Evolutionary conservation across 2,329 filamentous ascomycete species (phyloP), one percentile per base, ranked within the genome.

Genomic region (Cercospora sojina): DNA sequence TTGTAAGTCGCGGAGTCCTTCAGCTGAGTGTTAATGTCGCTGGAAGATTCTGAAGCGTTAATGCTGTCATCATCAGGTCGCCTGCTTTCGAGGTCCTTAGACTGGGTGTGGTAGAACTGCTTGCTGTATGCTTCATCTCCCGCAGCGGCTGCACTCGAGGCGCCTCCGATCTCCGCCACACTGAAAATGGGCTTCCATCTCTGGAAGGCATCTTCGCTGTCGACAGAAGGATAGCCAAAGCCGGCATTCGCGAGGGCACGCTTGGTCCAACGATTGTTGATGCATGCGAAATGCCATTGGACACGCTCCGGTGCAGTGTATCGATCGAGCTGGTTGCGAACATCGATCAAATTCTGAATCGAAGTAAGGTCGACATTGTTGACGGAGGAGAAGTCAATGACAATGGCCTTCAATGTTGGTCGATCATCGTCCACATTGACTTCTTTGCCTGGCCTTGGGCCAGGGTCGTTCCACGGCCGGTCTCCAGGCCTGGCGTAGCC

Each of bases 161-260:
- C 81, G 20, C 92, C 90, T 68, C 92, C 88, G 70, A 96, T 88
- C 75, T 97, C 92, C 2, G 94, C 92, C 23, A 98, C 92, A 75
- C 88, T 93, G 83, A 97, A 98, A 70, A 98, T 93, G n/a, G 93
- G 91, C 77, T 92, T 93, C 94, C 93, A 98, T 66, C 91, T 86
- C 69, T 87, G 84, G 72, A 86, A 85, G 6, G 83, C 78, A 13
- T 75, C 77, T 64, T 79, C 81, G 6, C 82, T 83, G 12, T 81
- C 74, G 0, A 84, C 80, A 0, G 88, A 87, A 2, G 92, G 93
- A 76, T 90, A 93, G 1, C 94, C 94, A 75, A 98, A 98, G 12
- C 94, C 94, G 25, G 91, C 94, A 1, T 91, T 88, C 3, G 90
- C 90, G 51, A 98, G 88, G 4, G 92, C 93, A 32, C 93, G 90